Base-by-base conservation (phyloP, 2,329 filamentous ascomycete genomes). In the Scedosporium dehoogii region DNA sequence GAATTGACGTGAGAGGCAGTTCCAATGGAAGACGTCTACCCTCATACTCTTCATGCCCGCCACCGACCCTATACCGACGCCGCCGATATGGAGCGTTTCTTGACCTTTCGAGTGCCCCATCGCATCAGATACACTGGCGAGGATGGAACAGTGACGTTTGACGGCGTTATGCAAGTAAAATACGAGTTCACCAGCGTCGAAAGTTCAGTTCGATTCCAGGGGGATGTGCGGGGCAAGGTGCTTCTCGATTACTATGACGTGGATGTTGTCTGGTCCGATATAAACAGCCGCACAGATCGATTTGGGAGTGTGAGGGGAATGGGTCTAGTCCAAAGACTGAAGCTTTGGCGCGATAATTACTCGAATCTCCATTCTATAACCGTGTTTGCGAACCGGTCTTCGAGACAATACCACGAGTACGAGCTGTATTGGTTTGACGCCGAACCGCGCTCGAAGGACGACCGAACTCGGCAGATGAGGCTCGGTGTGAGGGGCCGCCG, bases 161-260 rank as follows among this genome's bases (percentile, higher is more conserved):
- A 82, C 63, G 77, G 79, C 61, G 75, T 74, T 48, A 73, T 80
- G 48, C 76, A 76, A 46, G 76, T 81, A 61, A 75, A 75, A 63
- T 82, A 82, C 67, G 79, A 81, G 62, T 82, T 82, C 65, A 81
- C 78, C 2, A 75, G 76, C 1, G 70, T 79, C 58, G 77, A 80
- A 58, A 71, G 74, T 18, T 81, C 79, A 1, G 70, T 77, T 21
- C 76, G 75, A 25, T 80, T 82, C 63, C 79, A 82, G 64, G 73
- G 79, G 59, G 79, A 82, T 62, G 66, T 82, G 44, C 75, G 80
- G 23, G 70, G 72, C 33, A 78, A 78, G 67, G 77, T 81, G 53
- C 68, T 82, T 23, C 67, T 82, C 38, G 79, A 77, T 66, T 81
- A 79, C 68, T 82, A 78, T 62, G 80, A 82, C 63, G 74, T 81